Conservation (phyloP, 139 green algal genomes). For the Pleodorina starrii region DNA sequence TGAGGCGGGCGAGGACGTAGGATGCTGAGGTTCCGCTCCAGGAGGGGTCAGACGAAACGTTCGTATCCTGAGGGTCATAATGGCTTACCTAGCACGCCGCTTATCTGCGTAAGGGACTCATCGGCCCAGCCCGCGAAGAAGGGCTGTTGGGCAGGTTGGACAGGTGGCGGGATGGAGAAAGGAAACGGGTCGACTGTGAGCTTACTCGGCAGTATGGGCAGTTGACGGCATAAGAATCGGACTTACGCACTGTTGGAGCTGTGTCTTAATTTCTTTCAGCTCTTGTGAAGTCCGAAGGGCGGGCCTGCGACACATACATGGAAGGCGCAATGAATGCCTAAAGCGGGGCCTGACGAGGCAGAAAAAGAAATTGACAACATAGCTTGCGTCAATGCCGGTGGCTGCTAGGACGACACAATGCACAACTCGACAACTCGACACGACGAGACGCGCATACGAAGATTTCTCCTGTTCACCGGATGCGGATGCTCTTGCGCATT, state of each 20-base stretch:
- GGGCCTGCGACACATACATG: neutral
- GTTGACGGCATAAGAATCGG: neutral
- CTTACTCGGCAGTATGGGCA: neutral
- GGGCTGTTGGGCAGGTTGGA: neutral
- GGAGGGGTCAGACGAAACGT: too few species aligned
- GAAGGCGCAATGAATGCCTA: too few species aligned
- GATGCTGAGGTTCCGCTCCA: too few species aligned
- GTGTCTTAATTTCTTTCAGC: neutral
- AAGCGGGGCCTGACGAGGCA: neutral
- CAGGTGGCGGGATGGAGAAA: neutral
- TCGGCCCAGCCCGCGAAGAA: slow-evolving; percentile 32
- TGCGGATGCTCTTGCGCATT: neutral
- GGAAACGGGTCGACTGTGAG: neutral
- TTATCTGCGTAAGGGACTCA: neutral
- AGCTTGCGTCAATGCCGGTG: neutral
- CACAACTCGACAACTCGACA: neutral
- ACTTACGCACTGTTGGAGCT: neutral
- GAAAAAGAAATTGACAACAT: neutral
- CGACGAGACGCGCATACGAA: neutral
- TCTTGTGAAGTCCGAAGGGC: slow-evolving; percentile 23
- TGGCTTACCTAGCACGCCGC: slow-evolving; percentile 17
- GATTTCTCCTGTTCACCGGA: neutral
- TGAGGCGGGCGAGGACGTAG: too few species aligned
- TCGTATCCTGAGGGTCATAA: too few species aligned
- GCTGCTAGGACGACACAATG: too few species aligned